phyloP scores from a whole-genome alignment of 2,329 filamentous ascomycete species.

The Stromatinia cepivora region DNA sequence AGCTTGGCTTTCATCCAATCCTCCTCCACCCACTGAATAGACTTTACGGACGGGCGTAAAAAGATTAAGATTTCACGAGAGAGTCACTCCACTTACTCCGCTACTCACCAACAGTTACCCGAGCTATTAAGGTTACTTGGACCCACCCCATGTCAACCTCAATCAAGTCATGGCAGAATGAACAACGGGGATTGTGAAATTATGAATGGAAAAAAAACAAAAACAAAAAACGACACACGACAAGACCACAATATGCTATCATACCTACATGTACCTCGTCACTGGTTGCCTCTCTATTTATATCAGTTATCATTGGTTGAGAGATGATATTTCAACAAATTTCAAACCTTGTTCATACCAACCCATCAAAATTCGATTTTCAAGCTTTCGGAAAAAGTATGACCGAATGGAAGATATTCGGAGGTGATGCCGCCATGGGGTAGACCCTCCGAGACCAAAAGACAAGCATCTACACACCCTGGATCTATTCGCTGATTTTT shows the following conservation, averaged over 20 bases:
- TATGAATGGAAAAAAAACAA: neutral
- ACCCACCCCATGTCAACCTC: conserved; percentile 8
- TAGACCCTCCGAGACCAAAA: conserved; percentile 12
- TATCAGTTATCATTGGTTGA: neutral
- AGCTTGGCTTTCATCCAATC: conserved; percentile 9
- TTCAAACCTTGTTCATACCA: neutral
- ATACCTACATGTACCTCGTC: neutral
- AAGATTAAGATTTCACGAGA: conserved; percentile 7
- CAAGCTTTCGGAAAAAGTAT: conserved; percentile 26
- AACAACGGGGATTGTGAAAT: neutral
- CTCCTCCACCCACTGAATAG: neutral
- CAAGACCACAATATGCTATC: neutral
- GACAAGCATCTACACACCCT: conserved; percentile 14
- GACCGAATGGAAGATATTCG: conserved; percentile 25
- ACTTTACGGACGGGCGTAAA: neutral
- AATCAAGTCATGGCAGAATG: conserved; percentile 2
- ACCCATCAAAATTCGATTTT: conserved; percentile 9
- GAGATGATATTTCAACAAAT: conserved; percentile 10
- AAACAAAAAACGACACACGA: neutral
- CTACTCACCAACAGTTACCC: neutral
- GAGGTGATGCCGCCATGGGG: conserved; percentile 26
- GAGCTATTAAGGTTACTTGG: neutral
- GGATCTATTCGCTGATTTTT: conserved; percentile 1
- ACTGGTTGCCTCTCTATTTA: neutral
- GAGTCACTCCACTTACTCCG: conserved; percentile 3